These are phyloP conservation scores for Ceratobasidium papillatum DNA, from an alignment of 1,284 basidiomycete genomes.

Conservation along the genomic window DNA sequence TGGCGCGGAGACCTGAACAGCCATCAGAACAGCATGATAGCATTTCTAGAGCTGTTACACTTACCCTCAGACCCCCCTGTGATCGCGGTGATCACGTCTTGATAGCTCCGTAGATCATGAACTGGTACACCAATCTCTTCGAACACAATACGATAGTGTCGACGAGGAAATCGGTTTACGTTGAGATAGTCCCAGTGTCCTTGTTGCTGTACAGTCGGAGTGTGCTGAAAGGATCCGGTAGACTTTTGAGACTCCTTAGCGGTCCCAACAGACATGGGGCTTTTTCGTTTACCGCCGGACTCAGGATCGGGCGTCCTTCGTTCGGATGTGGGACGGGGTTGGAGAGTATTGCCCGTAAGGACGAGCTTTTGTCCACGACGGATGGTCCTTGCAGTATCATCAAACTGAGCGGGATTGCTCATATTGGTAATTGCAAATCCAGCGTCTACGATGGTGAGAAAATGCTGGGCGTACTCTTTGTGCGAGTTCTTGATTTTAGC, in stretches of 20 bases:
- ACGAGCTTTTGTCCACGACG: not conserved
- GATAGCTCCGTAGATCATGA: slow-evolving; percentile 1
- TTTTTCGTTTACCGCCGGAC: not conserved
- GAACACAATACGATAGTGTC: slow-evolving; percentile 32
- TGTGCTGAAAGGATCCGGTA: not conserved
- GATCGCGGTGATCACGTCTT: not conserved
- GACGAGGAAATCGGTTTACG: not conserved
- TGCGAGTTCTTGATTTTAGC: not conserved
- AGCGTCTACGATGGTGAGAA: not conserved
- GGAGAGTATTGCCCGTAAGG: not conserved
- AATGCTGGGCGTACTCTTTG: not conserved
- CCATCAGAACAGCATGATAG: not conserved
- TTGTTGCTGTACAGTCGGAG: not conserved
- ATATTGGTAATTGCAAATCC: not conserved
- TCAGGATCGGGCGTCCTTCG: not conserved
- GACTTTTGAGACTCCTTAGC: not conserved
- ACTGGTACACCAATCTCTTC: slow-evolving; percentile 24
- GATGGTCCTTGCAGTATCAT: not conserved
- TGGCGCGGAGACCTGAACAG: not conserved
- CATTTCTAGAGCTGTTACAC: not conserved
- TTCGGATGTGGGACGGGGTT: not conserved
- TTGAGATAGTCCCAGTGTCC: not conserved
- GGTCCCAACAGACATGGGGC: not conserved
- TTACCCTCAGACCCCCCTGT: slow-evolving; percentile 7
- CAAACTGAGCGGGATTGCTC: not conserved